Conservation (phyloP, 495 filamentous ascomycete species). For the Ascodesmis nigricans region DNA sequence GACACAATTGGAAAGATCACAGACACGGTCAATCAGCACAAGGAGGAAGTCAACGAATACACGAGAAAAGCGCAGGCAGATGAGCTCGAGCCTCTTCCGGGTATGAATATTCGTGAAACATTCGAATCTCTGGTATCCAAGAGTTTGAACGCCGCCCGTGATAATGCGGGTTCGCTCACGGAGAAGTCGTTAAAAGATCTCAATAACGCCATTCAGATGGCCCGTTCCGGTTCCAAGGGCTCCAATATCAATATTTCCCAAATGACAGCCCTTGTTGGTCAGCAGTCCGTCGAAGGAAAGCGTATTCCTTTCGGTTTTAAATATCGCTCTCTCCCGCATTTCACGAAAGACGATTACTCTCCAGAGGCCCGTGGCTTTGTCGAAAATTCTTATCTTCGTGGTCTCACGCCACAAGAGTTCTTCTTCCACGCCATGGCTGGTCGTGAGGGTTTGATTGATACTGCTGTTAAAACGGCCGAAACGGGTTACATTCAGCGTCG, state of each 20-base stretch:
- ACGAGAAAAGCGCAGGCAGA: slow-evolving; percentile 63
- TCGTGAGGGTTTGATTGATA: slow-evolving; percentile 98
- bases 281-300: slow-evolving; percentile 94
- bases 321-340: slow-evolving; percentile 89
- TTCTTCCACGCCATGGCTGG: slow-evolving; percentile 99
- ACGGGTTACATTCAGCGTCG: slow-evolving; percentile 98
- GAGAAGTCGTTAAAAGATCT: slow-evolving; percentile 78
- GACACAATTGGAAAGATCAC: slow-evolving; percentile 64
- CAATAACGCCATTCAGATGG: slow-evolving; percentile 94
- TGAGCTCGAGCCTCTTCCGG: slow-evolving; percentile 64
- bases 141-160: slow-evolving; percentile 83
- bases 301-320: slow-evolving; percentile 99
- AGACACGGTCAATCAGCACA: slow-evolving; percentile 51
- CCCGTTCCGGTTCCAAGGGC: slow-evolving; percentile 86
- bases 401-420: slow-evolving; percentile 85
- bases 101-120: slow-evolving; percentile 95
- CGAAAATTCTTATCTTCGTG: slow-evolving; percentile 95
- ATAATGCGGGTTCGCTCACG: slow-evolving; percentile 78
- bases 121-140: slow-evolving; percentile 92
- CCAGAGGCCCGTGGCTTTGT: slow-evolving; percentile 94
- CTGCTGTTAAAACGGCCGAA: slow-evolving; percentile 96
- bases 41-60: slow-evolving; percentile 51
- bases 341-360: slow-evolving; percentile 97
- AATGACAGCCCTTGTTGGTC: slow-evolving; percentile 92
- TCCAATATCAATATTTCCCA: slow-evolving; percentile 98